Evolutionary conservation across 495 filamentous ascomycete genomes (phyloP), one percentile per base, ranked within the genome.

Genomic region (Xylaria intraflava): DNA sequence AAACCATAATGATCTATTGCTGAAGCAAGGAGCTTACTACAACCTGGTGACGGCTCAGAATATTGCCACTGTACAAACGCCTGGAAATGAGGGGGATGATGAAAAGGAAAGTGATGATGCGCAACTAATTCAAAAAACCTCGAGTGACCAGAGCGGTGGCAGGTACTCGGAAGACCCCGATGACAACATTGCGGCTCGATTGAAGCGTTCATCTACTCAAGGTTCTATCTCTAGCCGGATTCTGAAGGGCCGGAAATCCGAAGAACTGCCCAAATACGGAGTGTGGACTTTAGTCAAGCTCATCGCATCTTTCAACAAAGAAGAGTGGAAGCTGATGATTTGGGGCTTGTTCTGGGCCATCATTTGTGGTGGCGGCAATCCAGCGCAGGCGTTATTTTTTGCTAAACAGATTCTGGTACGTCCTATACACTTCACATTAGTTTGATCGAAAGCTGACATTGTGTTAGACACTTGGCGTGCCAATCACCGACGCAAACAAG

Each of bases 341-440:
- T 46, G 90, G 51, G 93, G 89, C 12, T 72, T 96, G 24, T 66
- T 87, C 67, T 89, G 83, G 62, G 84, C 86, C 19, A 76, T 86
- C 63, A 85, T 98, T 57, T 84, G 85, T 52, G 93, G 93, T 62
- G 81, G 83, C 49, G 89, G 84, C 46, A 88, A 96, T 66, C 91
- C 93, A 9, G 84, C 81, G 2, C 90, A 96, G 67, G 83, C 90
- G 17, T 84, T 96, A 55, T 86, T 97, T 66, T 95, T 96, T 59
- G 87, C 89, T 57, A 95, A 95, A 66, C 80, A 87, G 23, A 91
- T 98, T 68, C 80, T 75, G 19, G 71, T 74, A 64, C 61, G 71
- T 16, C 38, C 22, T 9, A 10, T 27, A 26, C n/a, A 67, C 35
- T 7, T n/a, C 20, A 1, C 11, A 49, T 1, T 49, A 19, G 8